Base-by-base conservation (phyloP, 805 yeast species). In the Lipomyces sp. region DNA sequence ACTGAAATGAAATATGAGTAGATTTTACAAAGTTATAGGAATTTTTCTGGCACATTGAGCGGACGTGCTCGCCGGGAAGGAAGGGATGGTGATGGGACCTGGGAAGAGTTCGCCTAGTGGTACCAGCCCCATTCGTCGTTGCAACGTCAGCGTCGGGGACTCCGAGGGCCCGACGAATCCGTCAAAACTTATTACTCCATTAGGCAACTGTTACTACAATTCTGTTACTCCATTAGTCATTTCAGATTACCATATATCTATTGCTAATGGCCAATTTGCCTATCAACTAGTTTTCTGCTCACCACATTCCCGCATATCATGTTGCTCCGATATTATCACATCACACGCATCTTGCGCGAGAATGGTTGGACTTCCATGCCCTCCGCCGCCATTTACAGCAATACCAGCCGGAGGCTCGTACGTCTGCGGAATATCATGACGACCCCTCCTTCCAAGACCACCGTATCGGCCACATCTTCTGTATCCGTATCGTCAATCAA, bases 391-490 rank as follows among this genome's bases (percentile, higher is more conserved):
- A 6, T 3, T 42, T n/a, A n/a, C 48, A 4, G n/a, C 48, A 42
- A 13, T 42, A 11, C n/a, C 24, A 24, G 15, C 48, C 3, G 48
- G 5, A 11, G 48, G 15, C n/a, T 42, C 48, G 2, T 42, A 15
- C 48, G 24, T 2, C 3, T 3, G 48, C 15, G 58, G 24, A 34
- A 34, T n/a, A 33, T 55, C 30, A 55, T 30, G n/a, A 55, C 58
- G 13, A 8, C 58, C 13, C 58, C 42, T 35, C 50, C 58, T 18
- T 35, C 58, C 30, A 32, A 32, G 42, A 8, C 58, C 7, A 33
- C 30, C n/a, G 33, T 39, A 18, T 24, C 33, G 24, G 39, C 45
- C 5, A 18, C 53, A 13, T 34, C 57, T 35, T n/a, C 57, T 7
- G 33, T n/a, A 5, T 37, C 59, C 13, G 15, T 54, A 2, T 53